Base-by-base conservation (phyloP, 1,284 basidiomycete genomes). In the Ustilago trichophora region DNA sequence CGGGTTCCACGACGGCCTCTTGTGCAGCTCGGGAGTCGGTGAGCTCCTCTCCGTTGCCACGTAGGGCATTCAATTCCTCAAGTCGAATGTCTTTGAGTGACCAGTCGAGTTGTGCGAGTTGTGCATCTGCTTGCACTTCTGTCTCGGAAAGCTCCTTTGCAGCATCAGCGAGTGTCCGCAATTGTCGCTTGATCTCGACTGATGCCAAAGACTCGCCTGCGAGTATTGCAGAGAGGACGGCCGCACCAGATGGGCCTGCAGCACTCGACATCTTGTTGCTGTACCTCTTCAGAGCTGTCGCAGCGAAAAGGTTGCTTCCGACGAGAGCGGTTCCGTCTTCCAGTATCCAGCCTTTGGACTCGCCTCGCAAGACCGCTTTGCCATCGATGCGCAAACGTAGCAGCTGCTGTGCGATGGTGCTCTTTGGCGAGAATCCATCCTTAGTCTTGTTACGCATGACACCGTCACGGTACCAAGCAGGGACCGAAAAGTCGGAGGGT, bases 71-170 rank as follows among this genome's bases (percentile, higher is more conserved):
- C 8, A 69, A 32, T 40, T 66, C 59, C 4, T 58, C 38, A n/a
- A 56, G 47, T 4, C 63, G 59, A 9, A 72, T 38, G 47, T 67
- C 48, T 3, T 70, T 57, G 35, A 57, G 44, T 29, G 60, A 66
- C 66, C 65, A 67, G 50, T 82, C 77, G 4, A 77, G 75, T 24
- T 77, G 60, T 0, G 55, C 31, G 19, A 78, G 74, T 21, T 68
- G 59, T 19, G 53, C 24, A 40, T 73, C 60, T 21, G 45, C 40
- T n/a, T 45, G 41, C 4, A 65, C 42, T 4, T 52, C 41, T 10
- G 41, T 48, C 6, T 53, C 38, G 7, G 57, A 33, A 6, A 52
- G 12, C 1, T 43, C 49, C 33, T 52, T 51, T 25, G 69, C 45
- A 0, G 34, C 18, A 6, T 70, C 68, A 18, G 74, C 77, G 3